These are phyloP conservation scores for Berkeleyomyces rouxiae DNA, from an alignment of 2,329 filamentous ascomycete genomes.

Conservation along the genomic window DNA sequence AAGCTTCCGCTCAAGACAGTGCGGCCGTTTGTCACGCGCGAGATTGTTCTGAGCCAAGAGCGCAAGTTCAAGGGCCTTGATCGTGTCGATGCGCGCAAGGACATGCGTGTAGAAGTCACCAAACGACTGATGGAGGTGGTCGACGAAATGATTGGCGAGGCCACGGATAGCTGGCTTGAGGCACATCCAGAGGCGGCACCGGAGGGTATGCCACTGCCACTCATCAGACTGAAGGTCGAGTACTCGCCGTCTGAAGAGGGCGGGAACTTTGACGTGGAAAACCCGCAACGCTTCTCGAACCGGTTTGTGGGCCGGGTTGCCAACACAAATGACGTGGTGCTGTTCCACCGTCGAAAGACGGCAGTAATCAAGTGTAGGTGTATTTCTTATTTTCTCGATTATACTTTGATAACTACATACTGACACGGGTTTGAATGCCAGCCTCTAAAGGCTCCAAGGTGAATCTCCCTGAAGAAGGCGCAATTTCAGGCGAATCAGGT, in stretches of 20 bases:
- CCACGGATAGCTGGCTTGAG: constrained; percentile 62
- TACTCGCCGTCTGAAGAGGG: constrained; percentile 73
- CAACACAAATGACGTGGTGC: constrained; percentile 84
- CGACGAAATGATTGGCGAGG: constrained; percentile 73
- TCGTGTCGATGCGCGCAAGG: constrained; percentile 42
- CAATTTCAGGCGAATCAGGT: constrained; percentile 25
- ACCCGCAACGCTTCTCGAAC: constrained; percentile 90
- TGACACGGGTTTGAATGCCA: constrained; percentile 4
- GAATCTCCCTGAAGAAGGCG: constrained; percentile 47
- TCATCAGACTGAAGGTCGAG: constrained; percentile 82
- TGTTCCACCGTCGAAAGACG: constrained; percentile 84
- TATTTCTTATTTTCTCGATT: not conserved
- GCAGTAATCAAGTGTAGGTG: constrained; percentile 20
- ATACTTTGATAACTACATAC: not conserved
- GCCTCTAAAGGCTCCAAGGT: constrained; percentile 31
- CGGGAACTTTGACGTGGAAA: constrained; percentile 67
- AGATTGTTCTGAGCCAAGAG: constrained; percentile 63
- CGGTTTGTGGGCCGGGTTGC: constrained; percentile 80
- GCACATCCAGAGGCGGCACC: constrained; percentile 48
- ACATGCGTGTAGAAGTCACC: constrained; percentile 70
- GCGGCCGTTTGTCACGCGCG: constrained; percentile 74
- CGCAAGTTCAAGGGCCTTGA: constrained; percentile 61
- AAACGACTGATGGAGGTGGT: constrained; percentile 60
- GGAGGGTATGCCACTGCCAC: constrained; percentile 46
- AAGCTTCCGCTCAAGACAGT: constrained; percentile 75